A percentile compares a stretch with the other conserved stretches of the same genome.
Conservation (phyloP, 2,329 filamentous ascomycete species). For the Dothidotthia symphoricarpi region DNA sequence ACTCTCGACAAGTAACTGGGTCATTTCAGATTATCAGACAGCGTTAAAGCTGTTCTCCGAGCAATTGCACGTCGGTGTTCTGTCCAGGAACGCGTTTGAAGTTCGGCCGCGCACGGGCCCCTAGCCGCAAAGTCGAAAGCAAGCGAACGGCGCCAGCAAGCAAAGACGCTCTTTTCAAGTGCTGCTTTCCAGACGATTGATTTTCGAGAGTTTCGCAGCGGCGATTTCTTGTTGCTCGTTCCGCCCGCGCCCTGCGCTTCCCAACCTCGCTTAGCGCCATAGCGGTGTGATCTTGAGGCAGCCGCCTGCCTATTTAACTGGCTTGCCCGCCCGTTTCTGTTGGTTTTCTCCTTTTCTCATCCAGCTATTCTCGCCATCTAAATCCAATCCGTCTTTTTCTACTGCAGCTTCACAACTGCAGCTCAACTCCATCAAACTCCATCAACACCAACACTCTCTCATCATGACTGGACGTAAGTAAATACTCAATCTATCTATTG, state of each 20-base stretch:
- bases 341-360: slow-evolving; percentile 14
- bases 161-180: slow-evolving; percentile 10
- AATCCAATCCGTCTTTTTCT: slow-evolving; percentile 1
- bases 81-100: slow-evolving; percentile 1
- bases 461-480: slow-evolving; percentile 49
- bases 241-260: slow-evolving; percentile 5
- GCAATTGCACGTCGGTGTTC: neutral
- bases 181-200: slow-evolving; percentile 22
- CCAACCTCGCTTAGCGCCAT: slow-evolving; percentile 25
- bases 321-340: slow-evolving; percentile 13
- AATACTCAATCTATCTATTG: slow-evolving; percentile 8
- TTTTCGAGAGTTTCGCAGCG: slow-evolving; percentile 16
- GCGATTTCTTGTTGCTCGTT: slow-evolving; percentile 17
- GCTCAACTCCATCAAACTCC: slow-evolving; percentile 14
- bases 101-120: neutral
- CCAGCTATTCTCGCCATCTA: slow-evolving; percentile 10
- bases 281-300: slow-evolving; percentile 28
- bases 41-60: neutral
- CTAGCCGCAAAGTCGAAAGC: too few species aligned
- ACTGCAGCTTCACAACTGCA: slow-evolving; percentile 5
- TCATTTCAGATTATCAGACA: too few species aligned
- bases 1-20: too few species aligned
- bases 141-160: slow-evolving; percentile 3
- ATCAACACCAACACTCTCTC: slow-evolving; percentile 28
- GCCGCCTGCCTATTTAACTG: slow-evolving; percentile 26